A percentile compares a stretch with the other conserved stretches of the same genome.
phyloP scores from a whole-genome alignment of 2,329 filamentous ascomycete species.

The Alternaria ventricosa region DNA sequence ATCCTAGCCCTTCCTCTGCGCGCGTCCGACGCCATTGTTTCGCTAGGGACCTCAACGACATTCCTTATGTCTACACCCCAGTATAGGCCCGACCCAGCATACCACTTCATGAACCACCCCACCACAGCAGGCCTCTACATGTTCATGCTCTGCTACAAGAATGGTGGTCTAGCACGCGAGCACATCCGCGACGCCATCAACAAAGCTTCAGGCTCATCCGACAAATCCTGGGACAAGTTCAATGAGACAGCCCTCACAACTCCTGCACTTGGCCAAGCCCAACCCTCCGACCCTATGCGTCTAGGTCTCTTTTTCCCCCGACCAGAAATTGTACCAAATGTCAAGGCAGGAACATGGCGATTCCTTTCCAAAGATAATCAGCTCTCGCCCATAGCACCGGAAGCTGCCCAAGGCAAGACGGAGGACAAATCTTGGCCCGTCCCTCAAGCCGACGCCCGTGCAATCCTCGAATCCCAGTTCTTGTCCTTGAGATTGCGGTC shows the following conservation, averaged over 20 bases:
- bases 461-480: conserved; percentile 93
- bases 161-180: conserved; percentile 91
- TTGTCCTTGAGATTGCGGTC: conserved; percentile 89
- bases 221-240: conserved; percentile 78
- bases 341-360: conserved; percentile 84
- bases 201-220: conserved; percentile 48
- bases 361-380: conserved; percentile 67
- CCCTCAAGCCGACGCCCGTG: conserved; percentile 74
- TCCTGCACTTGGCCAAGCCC: conserved; percentile 68
- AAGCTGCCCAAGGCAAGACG: conserved; percentile 56
- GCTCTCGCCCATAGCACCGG: conserved; percentile 46
- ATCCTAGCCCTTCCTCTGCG: conserved; percentile 89
- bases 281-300: conserved; percentile 68
- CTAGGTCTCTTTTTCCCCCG: conserved; percentile 94
- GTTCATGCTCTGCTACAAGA: conserved; percentile 99
- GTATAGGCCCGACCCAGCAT: conserved; percentile 87
- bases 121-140: conserved; percentile 91
- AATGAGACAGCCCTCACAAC: conserved; percentile 74
- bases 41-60: conserved; percentile 91
- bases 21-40: conserved; percentile 90
- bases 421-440: conserved; percentile 55
- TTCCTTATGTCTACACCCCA: conserved; percentile 96
- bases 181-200: conserved; percentile 84
- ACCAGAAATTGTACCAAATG: conserved; percentile 93
- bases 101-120: conserved; percentile 98